Conservation (phyloP, 345 rosid species). For the Citrus inodora region DNA sequence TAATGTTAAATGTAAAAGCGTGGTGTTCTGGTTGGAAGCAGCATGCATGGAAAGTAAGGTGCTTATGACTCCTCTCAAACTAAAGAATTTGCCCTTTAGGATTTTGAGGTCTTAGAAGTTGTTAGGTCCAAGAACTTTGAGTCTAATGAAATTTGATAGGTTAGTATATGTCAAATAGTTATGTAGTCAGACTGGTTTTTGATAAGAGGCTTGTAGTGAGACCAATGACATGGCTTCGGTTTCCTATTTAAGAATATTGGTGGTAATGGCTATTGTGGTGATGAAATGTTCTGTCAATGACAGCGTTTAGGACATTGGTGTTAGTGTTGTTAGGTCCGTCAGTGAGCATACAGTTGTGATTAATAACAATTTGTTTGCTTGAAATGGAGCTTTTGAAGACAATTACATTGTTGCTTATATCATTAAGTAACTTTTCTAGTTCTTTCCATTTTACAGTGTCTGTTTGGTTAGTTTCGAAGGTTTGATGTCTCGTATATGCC, state of each 20-base stretch:
- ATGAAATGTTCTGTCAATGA: background rate
- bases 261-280: background rate
- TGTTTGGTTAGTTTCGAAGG: background rate
- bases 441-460: background rate
- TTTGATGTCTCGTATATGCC: background rate
- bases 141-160: background rate
- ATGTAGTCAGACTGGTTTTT: background rate
- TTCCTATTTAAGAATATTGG: background rate
- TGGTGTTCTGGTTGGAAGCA: slow-evolving; percentile 1
- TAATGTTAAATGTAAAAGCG: background rate
- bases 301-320: background rate
- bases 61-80: background rate
- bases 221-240: background rate
- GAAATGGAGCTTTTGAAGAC: background rate
- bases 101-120: background rate
- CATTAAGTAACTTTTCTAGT: background rate
- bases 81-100: background rate
- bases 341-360: background rate
- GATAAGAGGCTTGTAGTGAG: no score
- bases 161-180: background rate
- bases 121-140: background rate
- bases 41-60: background rate
- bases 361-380: background rate
- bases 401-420: background rate
- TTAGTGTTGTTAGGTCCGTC: background rate